These are phyloP conservation scores for Lepraria neglecta DNA, from an alignment of 495 filamentous ascomycete genomes.

Conservation along the genomic window DNA sequence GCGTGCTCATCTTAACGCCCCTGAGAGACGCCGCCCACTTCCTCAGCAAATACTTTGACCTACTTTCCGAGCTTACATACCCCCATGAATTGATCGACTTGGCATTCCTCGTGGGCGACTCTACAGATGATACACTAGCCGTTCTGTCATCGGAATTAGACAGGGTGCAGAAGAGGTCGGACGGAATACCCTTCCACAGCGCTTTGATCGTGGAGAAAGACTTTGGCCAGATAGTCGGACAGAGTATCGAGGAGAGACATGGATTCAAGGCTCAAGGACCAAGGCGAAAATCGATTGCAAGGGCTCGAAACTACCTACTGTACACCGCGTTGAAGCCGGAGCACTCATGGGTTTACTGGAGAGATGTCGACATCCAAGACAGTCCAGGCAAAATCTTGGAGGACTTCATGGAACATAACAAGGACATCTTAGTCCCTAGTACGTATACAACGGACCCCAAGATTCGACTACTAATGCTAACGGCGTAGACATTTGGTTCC, in stretches of 20 bases:
- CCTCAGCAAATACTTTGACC: constrained; percentile 85
- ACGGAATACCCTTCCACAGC: constrained; percentile 74
- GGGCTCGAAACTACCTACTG: constrained; percentile 87
- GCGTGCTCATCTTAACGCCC: constrained; percentile 91
- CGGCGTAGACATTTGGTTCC: constrained; percentile 88
- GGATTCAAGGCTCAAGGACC: constrained; percentile 83
- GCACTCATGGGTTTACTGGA: constrained; percentile 98
- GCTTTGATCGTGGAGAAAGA: constrained; percentile 82
- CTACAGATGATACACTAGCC: constrained; percentile 80
- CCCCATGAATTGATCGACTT: constrained; percentile 94
- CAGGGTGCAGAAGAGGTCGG: constrained; percentile 75
- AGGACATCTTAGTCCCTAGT: constrained; percentile 93
- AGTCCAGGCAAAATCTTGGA: constrained; percentile 82
- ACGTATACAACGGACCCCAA: constrained; percentile 36
- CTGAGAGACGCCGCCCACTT: constrained; percentile 80
- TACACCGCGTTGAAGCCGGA: constrained; percentile 78
- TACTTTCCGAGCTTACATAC: constrained; percentile 83
- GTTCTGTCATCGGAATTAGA: constrained; percentile 74
- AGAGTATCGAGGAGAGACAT: constrained; percentile 76
- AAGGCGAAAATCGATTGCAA: constrained; percentile 81
- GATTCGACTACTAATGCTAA: background rate
- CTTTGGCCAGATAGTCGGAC: constrained; percentile 63
- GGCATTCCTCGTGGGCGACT: constrained; percentile 89
- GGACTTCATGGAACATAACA: constrained; percentile 90
- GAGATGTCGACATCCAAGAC: constrained; percentile 92